Conservation (phyloP, 176 grass and related monocot species). For the Urochloa ruziziensis region DNA sequence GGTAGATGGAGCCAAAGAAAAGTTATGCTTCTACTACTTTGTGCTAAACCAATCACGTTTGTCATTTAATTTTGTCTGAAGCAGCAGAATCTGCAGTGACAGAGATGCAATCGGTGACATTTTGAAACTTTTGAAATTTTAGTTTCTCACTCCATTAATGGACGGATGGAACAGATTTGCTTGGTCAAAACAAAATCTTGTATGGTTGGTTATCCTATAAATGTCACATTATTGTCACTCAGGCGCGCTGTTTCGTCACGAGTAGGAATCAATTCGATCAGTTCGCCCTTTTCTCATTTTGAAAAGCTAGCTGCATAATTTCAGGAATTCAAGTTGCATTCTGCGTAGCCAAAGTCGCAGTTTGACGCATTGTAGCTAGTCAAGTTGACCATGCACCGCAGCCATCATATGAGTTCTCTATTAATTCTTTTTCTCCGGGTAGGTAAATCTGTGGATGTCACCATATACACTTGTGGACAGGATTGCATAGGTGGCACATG, state of each 20-base stretch:
- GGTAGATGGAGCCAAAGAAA: conserved; percentile 7
- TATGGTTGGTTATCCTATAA: conserved; percentile 12
- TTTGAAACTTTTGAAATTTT: not conserved
- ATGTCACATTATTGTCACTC: no score
- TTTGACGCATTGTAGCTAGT: conserved; percentile 32
- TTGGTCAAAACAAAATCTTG: conserved; percentile 28
- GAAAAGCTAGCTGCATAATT: conserved; percentile 6
- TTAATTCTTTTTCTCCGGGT: conserved; percentile 6
- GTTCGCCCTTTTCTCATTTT: not conserved
- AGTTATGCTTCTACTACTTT: not conserved
- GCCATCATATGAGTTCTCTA: conserved; percentile 19
- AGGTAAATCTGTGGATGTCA: conserved; percentile 41
- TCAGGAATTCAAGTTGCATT: not conserved
- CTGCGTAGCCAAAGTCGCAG: not conserved
- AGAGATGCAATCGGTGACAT: conserved; percentile 16
- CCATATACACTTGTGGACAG: conserved; percentile 16
- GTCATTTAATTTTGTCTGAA: conserved; percentile 11
- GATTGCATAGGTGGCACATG: conserved; percentile 30
- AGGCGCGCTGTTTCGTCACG: conserved; percentile 1
- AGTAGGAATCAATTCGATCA: conserved; percentile 15
- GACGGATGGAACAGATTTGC: not conserved
- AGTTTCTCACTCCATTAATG: not conserved
- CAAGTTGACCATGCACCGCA: conserved; percentile 43
- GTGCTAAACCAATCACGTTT: not conserved
- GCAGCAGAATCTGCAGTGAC: conserved; percentile 17